Evolutionary conservation across 2,329 filamentous ascomycete genomes (phyloP), one percentile per base, ranked within the genome.

Genomic region (Phialophora macrospora): DNA sequence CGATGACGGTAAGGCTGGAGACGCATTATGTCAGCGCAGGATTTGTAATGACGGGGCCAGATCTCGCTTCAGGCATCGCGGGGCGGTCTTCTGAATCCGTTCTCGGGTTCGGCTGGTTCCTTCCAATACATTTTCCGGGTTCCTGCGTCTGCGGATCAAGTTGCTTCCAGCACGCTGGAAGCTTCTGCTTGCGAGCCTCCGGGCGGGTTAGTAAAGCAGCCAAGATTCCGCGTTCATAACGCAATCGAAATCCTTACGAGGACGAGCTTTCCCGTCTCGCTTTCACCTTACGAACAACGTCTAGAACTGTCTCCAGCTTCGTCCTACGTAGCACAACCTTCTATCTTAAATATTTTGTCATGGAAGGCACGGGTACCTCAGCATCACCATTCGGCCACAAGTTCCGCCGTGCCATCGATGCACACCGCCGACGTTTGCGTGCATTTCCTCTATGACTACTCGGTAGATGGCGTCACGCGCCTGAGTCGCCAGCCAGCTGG

Each of bases 81-180:
- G 22, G 22, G 48, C 17, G 9, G 48, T 51, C 20, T 24, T 26
- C 38, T 51, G 20, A 26, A 51, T 51, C 8, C 48, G 14, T 28
- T 55, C 52, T 55, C 52, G 52, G 52, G 28, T 55, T 55, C 52
- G 26, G 22, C 11, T 55, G 12, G 52, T 55, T 22, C 14, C 28
- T 11, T 11, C 51, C 28, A 55, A 32, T 34, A 34, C 52, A 55
- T 51, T 22, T 22, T 51, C 24, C 20, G n/a, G 26, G 28, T 11
- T 28, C 24, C 26, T 55, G 28, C 24, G 3, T 12, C 17, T 34
- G 52, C 52, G 52, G 52, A 55, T 28, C 28, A 34, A 32, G 17
- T 30, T 55, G 52, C 24, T 55, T 55, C 52, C 52, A 55, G 52
- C 20, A 1, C 20, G 6, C 26, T 24, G 56, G 46, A 59, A 59